Conservation (phyloP, 1,284 basidiomycete genomes). For the Gomphus sp. region DNA sequence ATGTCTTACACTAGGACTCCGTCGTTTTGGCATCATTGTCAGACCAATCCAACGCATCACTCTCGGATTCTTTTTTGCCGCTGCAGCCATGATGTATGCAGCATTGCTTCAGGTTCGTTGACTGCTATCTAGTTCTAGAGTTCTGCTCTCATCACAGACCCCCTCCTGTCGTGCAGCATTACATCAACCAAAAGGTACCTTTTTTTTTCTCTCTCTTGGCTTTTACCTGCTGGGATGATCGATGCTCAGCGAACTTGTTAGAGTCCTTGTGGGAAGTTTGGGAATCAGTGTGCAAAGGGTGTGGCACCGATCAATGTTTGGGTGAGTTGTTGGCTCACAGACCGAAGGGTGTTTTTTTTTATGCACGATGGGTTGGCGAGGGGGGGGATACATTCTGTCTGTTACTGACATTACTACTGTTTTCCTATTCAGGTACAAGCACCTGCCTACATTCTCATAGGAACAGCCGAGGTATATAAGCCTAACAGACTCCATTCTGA, state of each 20-base stretch:
- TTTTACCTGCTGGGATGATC: too few species aligned
- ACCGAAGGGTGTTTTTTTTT: too few species aligned
- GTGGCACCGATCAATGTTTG: constrained; percentile 10
- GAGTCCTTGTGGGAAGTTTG: constrained; percentile 11
- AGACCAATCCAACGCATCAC: constrained; percentile 10
- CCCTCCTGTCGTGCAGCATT: constrained; percentile 3
- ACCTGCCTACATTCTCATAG: constrained; percentile 7
- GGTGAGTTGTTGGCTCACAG: constrained; percentile 1
- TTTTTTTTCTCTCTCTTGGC: background rate
- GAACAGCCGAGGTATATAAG: constrained; percentile 6
- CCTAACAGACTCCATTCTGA: background rate
- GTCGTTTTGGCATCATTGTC: constrained; percentile 9
- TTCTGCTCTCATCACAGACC: background rate
- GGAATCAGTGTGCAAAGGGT: constrained; percentile 5
- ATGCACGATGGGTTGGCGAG: too few species aligned
- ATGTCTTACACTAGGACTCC: background rate
- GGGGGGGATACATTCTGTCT: too few species aligned
- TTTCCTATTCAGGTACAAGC: constrained; percentile 1
- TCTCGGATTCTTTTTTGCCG: constrained; percentile 9
- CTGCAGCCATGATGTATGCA: constrained; percentile 10
- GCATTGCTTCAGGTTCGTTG: constrained; percentile 8
- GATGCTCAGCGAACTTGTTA: background rate
- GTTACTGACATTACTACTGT: background rate
- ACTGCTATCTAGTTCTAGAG: too few species aligned
- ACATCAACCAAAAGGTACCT: constrained; percentile 7